A percentile compares a stretch with the other conserved stretches of the same genome.
These are phyloP conservation scores for Tricholoma furcatifolium DNA, from an alignment of 768 basidiomycete genomes.

Conservation along the genomic window DNA sequence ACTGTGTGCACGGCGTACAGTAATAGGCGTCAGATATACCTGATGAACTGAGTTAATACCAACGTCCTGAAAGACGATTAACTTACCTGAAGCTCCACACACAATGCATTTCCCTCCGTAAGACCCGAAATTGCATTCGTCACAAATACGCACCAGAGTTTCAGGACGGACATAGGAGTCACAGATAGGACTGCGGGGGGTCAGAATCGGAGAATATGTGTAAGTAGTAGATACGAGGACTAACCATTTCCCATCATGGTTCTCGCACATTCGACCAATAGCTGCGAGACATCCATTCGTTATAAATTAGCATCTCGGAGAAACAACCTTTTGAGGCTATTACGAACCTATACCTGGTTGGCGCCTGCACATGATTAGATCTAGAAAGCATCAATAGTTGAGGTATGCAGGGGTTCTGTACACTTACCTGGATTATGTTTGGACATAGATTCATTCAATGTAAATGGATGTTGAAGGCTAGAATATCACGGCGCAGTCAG, in stretches of 20 bases:
- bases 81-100: constrained; percentile 88
- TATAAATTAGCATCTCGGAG: constrained; percentile 5
- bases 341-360: constrained; percentile 91
- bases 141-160: constrained; percentile 96
- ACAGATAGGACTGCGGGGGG: constrained; percentile 77
- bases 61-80: not conserved
- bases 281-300: constrained; percentile 42
- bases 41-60: constrained; percentile 25
- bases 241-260: constrained; percentile 98
- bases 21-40: constrained; percentile 99
- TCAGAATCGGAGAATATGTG: not conserved
- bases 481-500: too few species aligned
- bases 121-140: constrained; percentile 98
- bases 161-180: constrained; percentile 99
- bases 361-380: constrained; percentile 97
- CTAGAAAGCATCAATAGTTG: constrained; percentile 35
- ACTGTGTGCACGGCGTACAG: constrained; percentile 90
- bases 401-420: not conserved
- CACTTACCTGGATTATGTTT: not conserved
- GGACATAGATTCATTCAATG: not conserved
- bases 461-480: too few species aligned
- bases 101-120: constrained; percentile 98
- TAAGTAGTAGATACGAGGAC: constrained; percentile 27
- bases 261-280: constrained; percentile 96
- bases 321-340: not conserved